Percentiles rank a stretch among this genome's conserved stretches.
phyloP scores from a whole-genome alignment of 2,329 filamentous ascomycete species.

The Pseudopithomyces maydicus region DNA sequence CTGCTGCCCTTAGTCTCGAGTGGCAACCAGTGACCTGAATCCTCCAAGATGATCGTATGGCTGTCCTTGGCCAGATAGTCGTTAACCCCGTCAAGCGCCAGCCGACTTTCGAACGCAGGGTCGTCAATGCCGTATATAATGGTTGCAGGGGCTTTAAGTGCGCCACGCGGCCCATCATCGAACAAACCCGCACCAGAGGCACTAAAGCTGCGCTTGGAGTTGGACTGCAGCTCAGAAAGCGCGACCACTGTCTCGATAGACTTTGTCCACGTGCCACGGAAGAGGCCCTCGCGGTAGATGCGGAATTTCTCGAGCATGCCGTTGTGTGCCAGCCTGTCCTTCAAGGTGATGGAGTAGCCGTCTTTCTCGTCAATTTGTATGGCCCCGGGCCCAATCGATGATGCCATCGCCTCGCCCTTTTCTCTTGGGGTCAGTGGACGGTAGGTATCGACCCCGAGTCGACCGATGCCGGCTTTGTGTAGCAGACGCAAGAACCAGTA shows the following conservation, averaged over 20 bases:
- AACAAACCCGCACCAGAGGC: constrained; percentile 48
- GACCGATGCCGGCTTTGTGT: constrained; percentile 48
- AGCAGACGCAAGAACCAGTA: constrained; percentile 52
- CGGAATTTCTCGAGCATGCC: constrained; percentile 58
- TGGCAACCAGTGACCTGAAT: constrained; percentile 59
- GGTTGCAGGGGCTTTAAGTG: constrained; percentile 58
- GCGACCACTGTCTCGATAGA: constrained; percentile 55
- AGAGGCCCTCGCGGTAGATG: constrained; percentile 60
- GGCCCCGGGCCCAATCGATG: constrained; percentile 56
- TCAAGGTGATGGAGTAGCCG: constrained; percentile 46
- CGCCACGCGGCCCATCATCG: constrained; percentile 50
- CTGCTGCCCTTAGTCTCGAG: constrained; percentile 51
- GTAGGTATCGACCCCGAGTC: constrained; percentile 16
- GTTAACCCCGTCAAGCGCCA: constrained; percentile 58
- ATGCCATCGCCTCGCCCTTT: constrained; percentile 56
- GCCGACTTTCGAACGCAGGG: constrained; percentile 53
- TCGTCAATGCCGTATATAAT: constrained; percentile 61
- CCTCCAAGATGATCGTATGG: constrained; percentile 56
- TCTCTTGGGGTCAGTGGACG: constrained; percentile 19
- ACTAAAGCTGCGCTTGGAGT: constrained; percentile 14
- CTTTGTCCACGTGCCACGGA: constrained; percentile 55
- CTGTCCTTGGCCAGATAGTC: constrained; percentile 57
- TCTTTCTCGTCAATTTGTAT: constrained; percentile 47
- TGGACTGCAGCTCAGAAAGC: constrained; percentile 49
- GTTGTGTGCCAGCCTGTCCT: constrained; percentile 44